A percentile compares a stretch with the other conserved stretches of the same genome.
phyloP scores from a whole-genome alignment of 164 flowering plant genomes.

The Cinnamomum chago region DNA sequence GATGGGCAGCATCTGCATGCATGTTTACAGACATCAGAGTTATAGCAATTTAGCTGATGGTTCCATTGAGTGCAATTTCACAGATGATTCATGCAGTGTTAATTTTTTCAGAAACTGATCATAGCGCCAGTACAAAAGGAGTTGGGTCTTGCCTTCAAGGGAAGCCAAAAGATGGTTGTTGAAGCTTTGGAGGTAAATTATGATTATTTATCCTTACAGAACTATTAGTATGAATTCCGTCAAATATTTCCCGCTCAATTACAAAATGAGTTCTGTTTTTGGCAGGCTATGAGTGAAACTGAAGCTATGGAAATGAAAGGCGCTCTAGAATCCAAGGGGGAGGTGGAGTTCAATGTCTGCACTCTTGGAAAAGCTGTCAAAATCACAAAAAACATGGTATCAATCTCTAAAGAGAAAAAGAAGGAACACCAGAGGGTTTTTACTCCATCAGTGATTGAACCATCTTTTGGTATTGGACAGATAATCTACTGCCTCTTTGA shows the following conservation, averaged over 20 bases:
- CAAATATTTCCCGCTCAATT: neutral
- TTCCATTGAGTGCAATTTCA: neutral
- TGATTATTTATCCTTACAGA: neutral
- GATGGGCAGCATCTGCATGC: too few species aligned
- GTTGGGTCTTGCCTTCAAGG: conserved; percentile 89
- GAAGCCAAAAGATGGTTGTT: conserved; percentile 74
- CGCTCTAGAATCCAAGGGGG: conserved; percentile 53
- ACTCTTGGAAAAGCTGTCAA: conserved; percentile 54
- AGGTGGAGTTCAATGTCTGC: conserved; percentile 56
- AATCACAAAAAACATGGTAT: conserved; percentile 53
- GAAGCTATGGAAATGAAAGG: conserved; percentile 75
- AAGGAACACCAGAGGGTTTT: conserved; percentile 77
- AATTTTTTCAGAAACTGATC: conserved; percentile 59
- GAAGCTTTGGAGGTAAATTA: conserved; percentile 85
- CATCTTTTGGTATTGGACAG: conserved; percentile 97
- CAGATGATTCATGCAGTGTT: neutral
- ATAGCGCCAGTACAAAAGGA: conserved; percentile 82
- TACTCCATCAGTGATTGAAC: conserved; percentile 95
- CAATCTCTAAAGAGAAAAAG: conserved; percentile 58
- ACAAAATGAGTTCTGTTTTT: neutral
- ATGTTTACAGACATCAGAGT: too few species aligned
- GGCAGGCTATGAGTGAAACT: conserved; percentile 59
- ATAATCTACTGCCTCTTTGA: conserved; percentile 91
- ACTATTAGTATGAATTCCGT: neutral
- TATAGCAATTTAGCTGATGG: neutral